A percentile compares a stretch with the other conserved stretches of the same genome.
phyloP scores from a whole-genome alignment of 1,139 yeast species.

The Blastobotrys arbuscula region DNA sequence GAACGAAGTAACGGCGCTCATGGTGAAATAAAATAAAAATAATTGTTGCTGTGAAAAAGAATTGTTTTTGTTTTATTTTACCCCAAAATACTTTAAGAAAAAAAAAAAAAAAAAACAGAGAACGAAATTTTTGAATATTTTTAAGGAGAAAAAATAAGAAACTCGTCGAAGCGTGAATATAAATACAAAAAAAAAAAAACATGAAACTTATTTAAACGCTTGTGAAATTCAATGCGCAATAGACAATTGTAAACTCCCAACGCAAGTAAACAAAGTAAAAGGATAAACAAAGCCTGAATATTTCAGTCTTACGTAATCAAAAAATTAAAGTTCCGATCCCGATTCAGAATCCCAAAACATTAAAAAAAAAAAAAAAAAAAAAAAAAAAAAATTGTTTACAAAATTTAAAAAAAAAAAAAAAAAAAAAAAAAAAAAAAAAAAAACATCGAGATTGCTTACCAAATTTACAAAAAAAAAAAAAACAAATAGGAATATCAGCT shows the following conservation, averaged over 20 bases:
- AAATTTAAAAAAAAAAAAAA: neutral
- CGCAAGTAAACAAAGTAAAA: neutral
- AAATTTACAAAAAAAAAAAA: no score
- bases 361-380: neutral
- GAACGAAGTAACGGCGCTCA: conserved; percentile 1
- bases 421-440: neutral
- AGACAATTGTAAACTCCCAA: neutral
- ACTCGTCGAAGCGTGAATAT: neutral
- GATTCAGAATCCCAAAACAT: no score
- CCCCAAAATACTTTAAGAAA: no score
- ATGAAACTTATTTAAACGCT: no score
- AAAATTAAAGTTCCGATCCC: no score
- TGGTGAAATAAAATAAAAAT: neutral
- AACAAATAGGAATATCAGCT: no score
- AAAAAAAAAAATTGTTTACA: neutral
- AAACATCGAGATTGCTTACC: neutral
- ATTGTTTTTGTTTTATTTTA: neutral
- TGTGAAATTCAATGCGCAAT: no score
- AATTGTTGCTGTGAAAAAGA: neutral
- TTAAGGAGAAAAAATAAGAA: neutral
- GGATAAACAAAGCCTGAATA: no score
- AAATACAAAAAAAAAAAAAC: no score
- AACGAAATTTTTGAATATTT: neutral
- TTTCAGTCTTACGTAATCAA: no score
- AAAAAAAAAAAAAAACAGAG: no score